Evolutionary conservation across 208 protist species (phyloP).

Genomic region (Leishmania braziliensis): DNA sequence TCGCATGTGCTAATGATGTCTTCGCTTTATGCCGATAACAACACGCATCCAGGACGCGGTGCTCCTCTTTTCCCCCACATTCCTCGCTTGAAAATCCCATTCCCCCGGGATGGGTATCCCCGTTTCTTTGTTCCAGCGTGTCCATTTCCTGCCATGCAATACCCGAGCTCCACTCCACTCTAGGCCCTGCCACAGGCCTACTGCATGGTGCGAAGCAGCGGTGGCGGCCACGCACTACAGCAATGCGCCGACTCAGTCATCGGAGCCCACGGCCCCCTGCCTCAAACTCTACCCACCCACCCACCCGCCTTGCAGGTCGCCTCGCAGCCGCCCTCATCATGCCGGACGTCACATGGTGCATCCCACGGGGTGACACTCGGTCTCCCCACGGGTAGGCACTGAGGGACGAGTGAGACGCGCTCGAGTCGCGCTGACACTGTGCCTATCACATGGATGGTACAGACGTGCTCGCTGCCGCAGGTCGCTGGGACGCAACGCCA

Average conservation of each 20-base stretch:
- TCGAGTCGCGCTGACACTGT: neutral
- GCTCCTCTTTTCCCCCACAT: neutral
- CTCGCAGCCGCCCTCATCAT: neutral
- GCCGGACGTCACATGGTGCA: neutral
- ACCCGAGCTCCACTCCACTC: neutral
- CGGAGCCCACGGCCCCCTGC: neutral
- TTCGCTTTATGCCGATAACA: neutral
- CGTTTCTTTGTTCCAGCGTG: neutral
- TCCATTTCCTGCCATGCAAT: neutral
- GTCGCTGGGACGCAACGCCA: neutral
- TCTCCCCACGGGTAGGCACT: neutral
- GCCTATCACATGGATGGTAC: neutral
- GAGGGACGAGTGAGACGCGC: neutral
- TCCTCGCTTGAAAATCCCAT: neutral
- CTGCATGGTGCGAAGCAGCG: neutral
- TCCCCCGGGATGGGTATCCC: too few relatives aligned
- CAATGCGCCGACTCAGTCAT: neutral
- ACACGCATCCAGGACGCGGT: neutral
- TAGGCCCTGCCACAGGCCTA: neutral
- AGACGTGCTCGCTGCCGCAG: neutral
- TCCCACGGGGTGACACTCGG: neutral
- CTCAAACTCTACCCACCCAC: neutral
- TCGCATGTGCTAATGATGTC: neutral
- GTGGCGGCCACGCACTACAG: neutral
- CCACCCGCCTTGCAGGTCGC: neutral